Evolutionary conservation across 2,329 filamentous ascomycete genomes (phyloP).

Genomic region (Coniochaeta prunicola): DNA sequence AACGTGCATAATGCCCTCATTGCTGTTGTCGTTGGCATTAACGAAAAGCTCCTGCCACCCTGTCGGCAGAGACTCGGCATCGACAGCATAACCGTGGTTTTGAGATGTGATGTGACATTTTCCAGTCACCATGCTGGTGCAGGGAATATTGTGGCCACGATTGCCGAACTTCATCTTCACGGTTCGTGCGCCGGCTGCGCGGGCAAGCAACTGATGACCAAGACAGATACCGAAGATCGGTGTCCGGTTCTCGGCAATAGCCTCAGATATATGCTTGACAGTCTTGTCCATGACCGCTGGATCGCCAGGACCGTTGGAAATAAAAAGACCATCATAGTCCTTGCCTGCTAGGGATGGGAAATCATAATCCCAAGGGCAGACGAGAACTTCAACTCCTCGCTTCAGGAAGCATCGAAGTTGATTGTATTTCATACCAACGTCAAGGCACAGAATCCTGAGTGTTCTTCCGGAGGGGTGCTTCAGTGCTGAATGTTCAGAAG

Average conservation of each 20-base stretch:
- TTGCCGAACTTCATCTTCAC: constrained; percentile 99
- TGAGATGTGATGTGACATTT: constrained; percentile 99
- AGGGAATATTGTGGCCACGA: constrained; percentile 96
- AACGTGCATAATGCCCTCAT: constrained; percentile 90
- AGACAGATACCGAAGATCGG: constrained; percentile 96
- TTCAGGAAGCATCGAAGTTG: constrained; percentile 89
- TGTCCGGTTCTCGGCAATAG: constrained; percentile 70
- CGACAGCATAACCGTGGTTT: constrained; percentile 95
- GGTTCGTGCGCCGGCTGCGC: constrained; percentile 78
- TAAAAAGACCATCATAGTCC: constrained; percentile 92
- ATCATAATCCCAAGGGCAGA: constrained; percentile 95
- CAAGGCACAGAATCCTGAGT: constrained; percentile 83
- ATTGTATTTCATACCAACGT: constrained; percentile 98
- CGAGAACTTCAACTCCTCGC: constrained; percentile 86
- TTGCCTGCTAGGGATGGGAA: constrained; percentile 69
- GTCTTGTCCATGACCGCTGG: constrained; percentile 78
- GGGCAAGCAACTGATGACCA: constrained; percentile 86
- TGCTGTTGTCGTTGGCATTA: constrained; percentile 96
- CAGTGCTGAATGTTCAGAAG: constrained; percentile 61
- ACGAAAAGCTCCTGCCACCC: constrained; percentile 94
- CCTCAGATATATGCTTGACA: constrained; percentile 68
- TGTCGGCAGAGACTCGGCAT: constrained; percentile 64
- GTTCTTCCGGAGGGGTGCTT: constrained; percentile 83
- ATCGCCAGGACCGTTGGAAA: constrained; percentile 96
- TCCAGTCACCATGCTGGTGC: constrained; percentile 89